Conservation (phyloP, 768 basidiomycete species). For the Lanmaoa rubissima region DNA sequence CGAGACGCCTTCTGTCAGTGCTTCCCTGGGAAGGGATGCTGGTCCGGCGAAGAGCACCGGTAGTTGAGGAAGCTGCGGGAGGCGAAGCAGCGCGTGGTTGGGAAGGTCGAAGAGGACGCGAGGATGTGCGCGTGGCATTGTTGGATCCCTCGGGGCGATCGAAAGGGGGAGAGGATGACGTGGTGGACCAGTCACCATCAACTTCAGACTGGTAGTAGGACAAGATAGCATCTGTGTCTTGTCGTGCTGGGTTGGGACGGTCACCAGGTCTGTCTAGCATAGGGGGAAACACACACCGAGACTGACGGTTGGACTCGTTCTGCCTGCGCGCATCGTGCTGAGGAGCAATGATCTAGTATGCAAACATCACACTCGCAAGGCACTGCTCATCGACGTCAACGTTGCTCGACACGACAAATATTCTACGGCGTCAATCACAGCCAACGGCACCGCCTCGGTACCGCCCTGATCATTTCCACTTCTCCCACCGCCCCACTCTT, state of each 20-base stretch:
- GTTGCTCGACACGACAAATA: not conserved
- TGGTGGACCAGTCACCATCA: slow-evolving; percentile 33
- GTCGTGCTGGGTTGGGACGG: slow-evolving; percentile 8
- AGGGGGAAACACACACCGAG: slow-evolving; percentile 15
- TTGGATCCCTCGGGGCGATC: slow-evolving; percentile 46
- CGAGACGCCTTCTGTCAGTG: slow-evolving; percentile 61
- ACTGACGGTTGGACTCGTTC: slow-evolving; percentile 3
- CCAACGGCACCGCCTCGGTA: slow-evolving; percentile 26
- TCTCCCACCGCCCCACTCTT: not conserved
- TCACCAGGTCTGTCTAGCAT: not conserved
- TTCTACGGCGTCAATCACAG: slow-evolving; percentile 18
- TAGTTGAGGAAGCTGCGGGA: slow-evolving; percentile 28
- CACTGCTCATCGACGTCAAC: slow-evolving; percentile 10
- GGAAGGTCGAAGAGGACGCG: slow-evolving; percentile 8
- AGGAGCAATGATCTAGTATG: slow-evolving; percentile 4
- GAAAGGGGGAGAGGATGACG: slow-evolving; percentile 29
- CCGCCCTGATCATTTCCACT: slow-evolving; percentile 2
- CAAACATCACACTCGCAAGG: slow-evolving; percentile 2
- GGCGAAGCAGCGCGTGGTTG: slow-evolving; percentile 23
- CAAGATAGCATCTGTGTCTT: slow-evolving; percentile 45
- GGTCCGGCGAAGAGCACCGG: slow-evolving; percentile 41
- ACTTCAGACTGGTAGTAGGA: slow-evolving; percentile 55
- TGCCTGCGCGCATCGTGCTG: slow-evolving; percentile 11
- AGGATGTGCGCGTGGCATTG: slow-evolving; percentile 26
- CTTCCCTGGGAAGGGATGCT: slow-evolving; percentile 58